Percentiles rank a stretch among this genome's conserved stretches.
phyloP scores from a whole-genome alignment of 352 stramenopile genomes.

The Phytophthora citrophthora region DNA sequence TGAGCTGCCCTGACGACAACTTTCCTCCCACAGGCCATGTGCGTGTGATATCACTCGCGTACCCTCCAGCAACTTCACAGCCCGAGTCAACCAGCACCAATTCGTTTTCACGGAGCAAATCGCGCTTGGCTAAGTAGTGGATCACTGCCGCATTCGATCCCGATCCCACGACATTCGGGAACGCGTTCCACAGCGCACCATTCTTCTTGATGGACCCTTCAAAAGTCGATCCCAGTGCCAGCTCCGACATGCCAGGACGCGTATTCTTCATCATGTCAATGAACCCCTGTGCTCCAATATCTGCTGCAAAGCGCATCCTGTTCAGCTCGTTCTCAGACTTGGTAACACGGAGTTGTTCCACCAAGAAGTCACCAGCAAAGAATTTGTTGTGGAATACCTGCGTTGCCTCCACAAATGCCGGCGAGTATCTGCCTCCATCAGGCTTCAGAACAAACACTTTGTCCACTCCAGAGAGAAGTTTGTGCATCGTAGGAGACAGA shows the following conservation, averaged over 20 bases:
- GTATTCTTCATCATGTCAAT: slow-evolving; percentile 80
- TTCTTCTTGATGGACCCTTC: slow-evolving; percentile 77
- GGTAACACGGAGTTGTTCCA: slow-evolving; percentile 75
- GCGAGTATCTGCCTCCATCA: slow-evolving; percentile 60
- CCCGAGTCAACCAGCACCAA: slow-evolving; percentile 87
- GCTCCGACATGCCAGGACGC: slow-evolving; percentile 66
- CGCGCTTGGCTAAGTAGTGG: slow-evolving; percentile 82
- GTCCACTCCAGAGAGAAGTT: slow-evolving; percentile 61
- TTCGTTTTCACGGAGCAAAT: slow-evolving; percentile 61
- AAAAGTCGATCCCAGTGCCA: slow-evolving; percentile 76
- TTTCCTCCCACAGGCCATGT: slow-evolving; percentile 71
- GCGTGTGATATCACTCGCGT: slow-evolving; percentile 85
- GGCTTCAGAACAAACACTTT: slow-evolving; percentile 77
- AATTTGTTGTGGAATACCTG: slow-evolving; percentile 73
- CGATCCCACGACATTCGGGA: slow-evolving; percentile 82
- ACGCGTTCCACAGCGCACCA: slow-evolving; percentile 80
- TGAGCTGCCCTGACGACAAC: slow-evolving; percentile 53
- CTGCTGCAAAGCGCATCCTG: slow-evolving; percentile 74
- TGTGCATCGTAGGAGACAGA: slow-evolving; percentile 54
- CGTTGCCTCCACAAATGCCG: slow-evolving; percentile 64
- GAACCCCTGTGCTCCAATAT: slow-evolving; percentile 75
- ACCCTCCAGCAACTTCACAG: slow-evolving; percentile 80
- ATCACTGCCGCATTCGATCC: slow-evolving; percentile 84
- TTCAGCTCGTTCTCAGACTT: slow-evolving; percentile 81
- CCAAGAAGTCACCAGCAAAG: slow-evolving; percentile 71